Evolutionary conservation across 805 yeast genomes (phyloP).

Genomic region (Kluyveromyces dobzhanskii): DNA sequence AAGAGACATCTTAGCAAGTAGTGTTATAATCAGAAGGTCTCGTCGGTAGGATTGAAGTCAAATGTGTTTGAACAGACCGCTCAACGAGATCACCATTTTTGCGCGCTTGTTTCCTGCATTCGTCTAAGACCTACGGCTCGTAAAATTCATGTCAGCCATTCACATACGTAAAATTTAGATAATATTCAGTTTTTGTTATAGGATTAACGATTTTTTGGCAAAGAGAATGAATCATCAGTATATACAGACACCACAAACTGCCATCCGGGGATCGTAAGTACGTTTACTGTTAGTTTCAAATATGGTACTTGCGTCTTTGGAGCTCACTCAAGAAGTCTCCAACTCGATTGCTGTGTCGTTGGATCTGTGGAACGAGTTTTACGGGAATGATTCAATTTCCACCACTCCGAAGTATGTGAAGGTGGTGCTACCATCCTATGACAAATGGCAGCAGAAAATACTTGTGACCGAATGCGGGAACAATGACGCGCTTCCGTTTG

Average conservation of each 20-base stretch:
- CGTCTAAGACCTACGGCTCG: too few species aligned
- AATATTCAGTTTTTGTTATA: too few species aligned
- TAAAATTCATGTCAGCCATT: too few species aligned
- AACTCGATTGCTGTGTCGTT: neutral
- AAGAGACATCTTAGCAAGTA: constrained; percentile 50
- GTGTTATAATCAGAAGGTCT: constrained; percentile 15
- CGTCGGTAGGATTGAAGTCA: neutral
- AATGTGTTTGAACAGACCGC: too few species aligned
- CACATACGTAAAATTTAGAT: too few species aligned
- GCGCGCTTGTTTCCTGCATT: too few species aligned
- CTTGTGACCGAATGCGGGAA: neutral
- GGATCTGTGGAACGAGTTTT: constrained; percentile 5
- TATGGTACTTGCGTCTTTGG: neutral
- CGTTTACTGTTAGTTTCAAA: too few species aligned
- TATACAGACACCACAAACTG: too few species aligned
- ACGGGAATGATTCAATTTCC: neutral
- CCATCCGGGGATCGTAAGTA: too few species aligned
- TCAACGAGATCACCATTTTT: too few species aligned
- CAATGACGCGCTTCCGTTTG: constrained; percentile 8
- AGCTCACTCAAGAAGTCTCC: neutral
- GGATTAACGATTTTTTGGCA: too few species aligned
- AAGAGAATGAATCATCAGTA: too few species aligned
- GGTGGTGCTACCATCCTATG: constrained; percentile 9
- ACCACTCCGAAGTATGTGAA: constrained; percentile 6
- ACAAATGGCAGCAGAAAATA: neutral